Evolutionary conservation across 176 grass and related monocot genomes (phyloP), one percentile per base, ranked within the genome.

Genomic region (Eragrostis curvula): DNA sequence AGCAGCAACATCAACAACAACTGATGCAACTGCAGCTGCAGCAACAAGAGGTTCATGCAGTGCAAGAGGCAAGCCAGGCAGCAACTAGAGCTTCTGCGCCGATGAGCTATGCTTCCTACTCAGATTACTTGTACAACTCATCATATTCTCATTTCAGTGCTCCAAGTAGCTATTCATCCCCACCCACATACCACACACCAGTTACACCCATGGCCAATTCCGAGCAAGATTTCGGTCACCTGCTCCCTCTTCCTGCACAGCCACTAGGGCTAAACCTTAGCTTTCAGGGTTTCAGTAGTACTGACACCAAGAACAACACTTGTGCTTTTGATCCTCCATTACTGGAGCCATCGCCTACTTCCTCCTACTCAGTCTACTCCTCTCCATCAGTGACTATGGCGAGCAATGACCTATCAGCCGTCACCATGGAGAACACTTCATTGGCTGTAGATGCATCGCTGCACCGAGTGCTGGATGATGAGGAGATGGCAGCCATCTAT

Each of bases 251-350:
- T 20, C 91, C 92, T 67, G 70, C 82, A 20, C 93, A 96, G 30
- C 85, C 96, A 24, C 75, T 96, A 68, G 96, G 96, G 25, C 83
- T 99, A 18, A 90, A 99, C 88, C 82, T 95, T 32, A 96, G 88
- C 78, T 89, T 99, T 62, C 91, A 99, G 61, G 91, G 82, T 20
- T 96, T 96, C 78, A 89, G 52, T 63, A 64, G 50, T 3, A 41
- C 42, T 7, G 77, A 84, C 42, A 68, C 47, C 66, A 89, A 70
- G 28, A 77, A 58, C 46, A 85, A 28, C 5, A 49, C 28, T 17
- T 46, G 40, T 20, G 81, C 45, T 39, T 89, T 89, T 13, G 83
- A 85, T 66, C 78, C 83, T 20, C 48, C 87, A 0, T 57, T 81
- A 21, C 64, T 85, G 65, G 87, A 89, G 61, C 86, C 92, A 42